phyloP scores from a whole-genome alignment of 768 basidiomycete species.

The Sporobolomyces phaffii region DNA sequence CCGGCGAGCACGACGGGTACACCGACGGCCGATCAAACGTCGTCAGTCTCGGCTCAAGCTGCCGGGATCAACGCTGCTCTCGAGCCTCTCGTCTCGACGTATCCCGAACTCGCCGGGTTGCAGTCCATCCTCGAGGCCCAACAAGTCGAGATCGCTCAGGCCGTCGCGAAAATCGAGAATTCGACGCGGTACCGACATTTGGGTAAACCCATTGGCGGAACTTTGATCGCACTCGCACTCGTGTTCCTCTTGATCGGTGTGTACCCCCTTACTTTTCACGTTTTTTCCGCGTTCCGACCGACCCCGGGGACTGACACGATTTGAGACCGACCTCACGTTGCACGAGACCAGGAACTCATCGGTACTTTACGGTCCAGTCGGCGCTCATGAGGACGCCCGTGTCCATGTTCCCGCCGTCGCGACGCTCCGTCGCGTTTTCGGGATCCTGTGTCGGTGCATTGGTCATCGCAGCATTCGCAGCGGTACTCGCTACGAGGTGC shows the following conservation, averaged over 20 bases:
- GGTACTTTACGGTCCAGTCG: slow-evolving; percentile 15
- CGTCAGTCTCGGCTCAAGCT: background rate
- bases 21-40: background rate
- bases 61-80: background rate
- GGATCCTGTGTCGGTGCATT: slow-evolving; percentile 21
- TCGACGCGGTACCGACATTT: slow-evolving; percentile 21
- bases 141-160: background rate
- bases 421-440: slow-evolving; percentile 11
- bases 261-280: background rate
- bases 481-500: slow-evolving; percentile 9
- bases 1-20: slow-evolving; percentile 3
- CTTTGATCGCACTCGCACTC: slow-evolving; percentile 27
- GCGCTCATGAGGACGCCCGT: slow-evolving; percentile 25
- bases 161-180: background rate
- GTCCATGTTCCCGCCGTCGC: slow-evolving; percentile 31
- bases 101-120: slow-evolving; percentile 4
- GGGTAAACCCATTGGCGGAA: slow-evolving; percentile 30
- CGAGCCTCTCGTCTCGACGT: background rate
- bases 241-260: slow-evolving; percentile 25
- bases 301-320: no score
- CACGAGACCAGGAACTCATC: slow-evolving; percentile 7
- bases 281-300: no score
- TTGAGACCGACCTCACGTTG: no score
- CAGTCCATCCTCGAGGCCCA: slow-evolving; percentile 12
- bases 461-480: slow-evolving; percentile 10